Percentiles rank a stretch among this genome's conserved stretches.
Conservation (phyloP, 1,139 yeast species). For the Scheffersomyces quercinus region DNA sequence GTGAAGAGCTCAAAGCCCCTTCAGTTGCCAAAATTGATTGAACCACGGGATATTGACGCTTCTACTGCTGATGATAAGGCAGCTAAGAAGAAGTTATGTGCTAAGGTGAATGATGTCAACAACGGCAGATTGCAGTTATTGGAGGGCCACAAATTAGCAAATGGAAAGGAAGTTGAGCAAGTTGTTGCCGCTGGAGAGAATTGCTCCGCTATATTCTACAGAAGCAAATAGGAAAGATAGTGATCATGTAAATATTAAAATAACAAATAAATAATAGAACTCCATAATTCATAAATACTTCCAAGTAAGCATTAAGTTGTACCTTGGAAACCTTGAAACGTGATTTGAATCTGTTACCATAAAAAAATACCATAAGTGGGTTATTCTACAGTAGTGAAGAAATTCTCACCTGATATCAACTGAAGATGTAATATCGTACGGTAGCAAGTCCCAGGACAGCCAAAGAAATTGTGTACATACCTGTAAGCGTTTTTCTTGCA, state of each 20-base stretch:
- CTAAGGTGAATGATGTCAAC: constrained; percentile 34
- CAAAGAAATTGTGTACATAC: too few species aligned
- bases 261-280: neutral
- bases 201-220: constrained; percentile 65
- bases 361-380: too few species aligned
- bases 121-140: constrained; percentile 49
- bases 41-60: constrained; percentile 44
- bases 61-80: constrained; percentile 7
- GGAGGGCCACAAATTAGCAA: constrained; percentile 22
- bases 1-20: constrained; percentile 60
- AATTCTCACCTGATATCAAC: too few species aligned
- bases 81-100: constrained; percentile 23
- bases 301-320: too few species aligned
- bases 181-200: constrained; percentile 62
- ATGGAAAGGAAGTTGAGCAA: constrained; percentile 44
- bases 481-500: too few species aligned
- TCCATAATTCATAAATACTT: too few species aligned
- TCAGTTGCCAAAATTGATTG: constrained; percentile 55
- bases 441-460: too few species aligned
- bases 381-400: too few species aligned
- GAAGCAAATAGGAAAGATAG: constrained; percentile 12
- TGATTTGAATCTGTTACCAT: too few species aligned
- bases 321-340: too few species aligned
- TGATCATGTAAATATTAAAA: neutral
- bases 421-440: too few species aligned